phyloP scores from a whole-genome alignment of 2,329 filamentous ascomycete species.

The Fusarium sp. region DNA sequence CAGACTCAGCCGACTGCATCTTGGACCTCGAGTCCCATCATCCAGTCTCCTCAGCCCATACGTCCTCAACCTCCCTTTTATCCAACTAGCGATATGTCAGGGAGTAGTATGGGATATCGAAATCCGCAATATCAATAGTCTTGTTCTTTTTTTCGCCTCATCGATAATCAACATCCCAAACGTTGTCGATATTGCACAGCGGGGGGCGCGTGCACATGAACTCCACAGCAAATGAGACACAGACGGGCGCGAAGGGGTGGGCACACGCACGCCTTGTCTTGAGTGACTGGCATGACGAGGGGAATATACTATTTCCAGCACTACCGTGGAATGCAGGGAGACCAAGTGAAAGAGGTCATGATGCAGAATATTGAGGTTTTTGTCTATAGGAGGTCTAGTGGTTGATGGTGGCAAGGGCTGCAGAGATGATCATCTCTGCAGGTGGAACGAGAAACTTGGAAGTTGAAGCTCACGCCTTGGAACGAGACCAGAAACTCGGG shows the following conservation, averaged over 20 bases:
- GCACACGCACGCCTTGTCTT: background rate
- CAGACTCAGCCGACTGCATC: background rate
- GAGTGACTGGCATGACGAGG: conserved; percentile 25
- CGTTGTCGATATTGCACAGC: conserved; percentile 2
- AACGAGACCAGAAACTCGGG: background rate
- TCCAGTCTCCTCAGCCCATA: background rate
- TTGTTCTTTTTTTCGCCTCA: background rate
- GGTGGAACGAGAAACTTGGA: conserved; percentile 7
- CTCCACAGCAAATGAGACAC: conserved; percentile 31
- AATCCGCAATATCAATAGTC: conserved; percentile 26
- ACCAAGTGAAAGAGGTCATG: background rate
- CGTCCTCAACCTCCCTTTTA: background rate
- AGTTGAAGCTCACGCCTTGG: conserved; percentile 1
- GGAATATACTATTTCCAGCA: conserved; percentile 16
- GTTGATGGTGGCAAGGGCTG: conserved; percentile 23
- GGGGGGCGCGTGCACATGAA: background rate
- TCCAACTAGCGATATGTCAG: conserved; percentile 3
- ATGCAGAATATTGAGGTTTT: background rate
- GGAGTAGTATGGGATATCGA: conserved; percentile 29
- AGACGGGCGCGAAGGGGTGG: conserved; percentile 2
- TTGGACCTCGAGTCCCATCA: background rate
- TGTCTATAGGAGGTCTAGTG: background rate
- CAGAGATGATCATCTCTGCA: conserved; percentile 15
- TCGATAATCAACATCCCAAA: conserved; percentile 4
- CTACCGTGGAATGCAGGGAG: conserved; percentile 24